These are phyloP conservation scores for Oleoguttula mirabilis DNA, from an alignment of 495 filamentous ascomycete genomes.

Conservation along the genomic window DNA sequence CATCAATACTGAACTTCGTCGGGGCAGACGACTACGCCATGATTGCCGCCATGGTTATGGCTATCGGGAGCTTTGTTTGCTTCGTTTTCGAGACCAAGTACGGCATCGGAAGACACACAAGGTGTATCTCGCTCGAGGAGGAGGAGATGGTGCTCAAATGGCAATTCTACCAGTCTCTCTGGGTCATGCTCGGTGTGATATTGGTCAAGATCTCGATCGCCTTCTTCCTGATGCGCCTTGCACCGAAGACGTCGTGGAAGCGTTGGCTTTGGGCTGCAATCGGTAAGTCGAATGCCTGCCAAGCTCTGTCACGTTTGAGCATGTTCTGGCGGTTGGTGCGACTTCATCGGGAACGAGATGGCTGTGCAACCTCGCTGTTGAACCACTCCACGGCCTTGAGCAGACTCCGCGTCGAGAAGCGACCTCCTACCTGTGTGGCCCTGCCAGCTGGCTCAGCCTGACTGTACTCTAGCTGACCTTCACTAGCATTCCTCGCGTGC, in stretches of 20 bases:
- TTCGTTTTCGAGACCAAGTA: slow-evolving; percentile 22
- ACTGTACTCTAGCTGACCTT: too few relatives aligned
- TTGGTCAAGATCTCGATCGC: slow-evolving; percentile 27
- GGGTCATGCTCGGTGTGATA: slow-evolving; percentile 7
- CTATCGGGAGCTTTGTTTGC: slow-evolving; percentile 17
- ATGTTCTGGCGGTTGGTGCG: too few relatives aligned
- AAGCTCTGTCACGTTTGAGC: too few relatives aligned
- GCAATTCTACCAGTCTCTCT: slow-evolving; percentile 20
- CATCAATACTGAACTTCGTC: slow-evolving; percentile 25
- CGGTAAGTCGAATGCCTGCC: too few relatives aligned
- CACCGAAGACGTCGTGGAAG: slow-evolving; percentile 17
- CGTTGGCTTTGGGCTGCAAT: slow-evolving; percentile 23
- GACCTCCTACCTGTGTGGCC: too few relatives aligned
- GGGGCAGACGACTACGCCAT: slow-evolving; percentile 28
- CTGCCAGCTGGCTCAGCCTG: too few relatives aligned
- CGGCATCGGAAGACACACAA: slow-evolving; percentile 23
- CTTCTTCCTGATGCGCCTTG: slow-evolving; percentile 25
- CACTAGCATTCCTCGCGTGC: slow-evolving; percentile 23
- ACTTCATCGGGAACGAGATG: too few relatives aligned
- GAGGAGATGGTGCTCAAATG: not conserved
- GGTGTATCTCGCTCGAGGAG: slow-evolving; percentile 1
- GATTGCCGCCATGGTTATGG: slow-evolving; percentile 23
- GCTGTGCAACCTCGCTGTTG: too few relatives aligned
- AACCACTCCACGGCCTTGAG: too few relatives aligned
- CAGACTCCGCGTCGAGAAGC: too few relatives aligned